Evolutionary conservation across 345 rosid species (phyloP).

Genomic region (Euclidium syriacum): DNA sequence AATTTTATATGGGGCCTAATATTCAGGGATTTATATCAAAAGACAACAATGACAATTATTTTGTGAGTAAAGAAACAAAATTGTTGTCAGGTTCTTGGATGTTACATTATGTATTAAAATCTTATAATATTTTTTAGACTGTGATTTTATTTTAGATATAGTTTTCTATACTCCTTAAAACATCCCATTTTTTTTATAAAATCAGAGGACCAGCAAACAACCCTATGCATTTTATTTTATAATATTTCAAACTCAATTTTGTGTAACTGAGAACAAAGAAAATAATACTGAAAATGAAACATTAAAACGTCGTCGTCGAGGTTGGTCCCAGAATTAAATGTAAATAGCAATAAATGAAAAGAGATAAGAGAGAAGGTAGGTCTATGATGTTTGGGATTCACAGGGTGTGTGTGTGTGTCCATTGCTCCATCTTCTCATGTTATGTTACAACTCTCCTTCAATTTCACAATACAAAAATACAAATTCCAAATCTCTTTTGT

Average conservation of each 20-base stretch:
- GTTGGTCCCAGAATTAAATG: conserved; percentile 24
- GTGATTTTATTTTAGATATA: not conserved
- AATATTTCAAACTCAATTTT: not conserved
- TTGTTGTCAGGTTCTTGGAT: conserved; percentile 1
- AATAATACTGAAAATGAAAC: not conserved
- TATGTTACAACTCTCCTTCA: not conserved
- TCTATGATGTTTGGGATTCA: conserved; percentile 26
- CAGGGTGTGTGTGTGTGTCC: conserved; percentile 21
- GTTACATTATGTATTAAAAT: no score
- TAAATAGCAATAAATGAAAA: conserved; percentile 21
- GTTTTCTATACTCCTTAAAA: not conserved
- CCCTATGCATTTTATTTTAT: not conserved
- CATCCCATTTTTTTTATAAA: not conserved
- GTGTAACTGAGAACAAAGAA: not conserved
- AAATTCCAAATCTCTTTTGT: conserved; percentile 13
- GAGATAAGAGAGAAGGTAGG: conserved; percentile 28
- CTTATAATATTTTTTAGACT: not conserved
- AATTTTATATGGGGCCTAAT: conserved; percentile 1
- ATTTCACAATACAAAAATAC: conserved; percentile 4
- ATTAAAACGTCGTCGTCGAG: conserved; percentile 20
- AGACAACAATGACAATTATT: not conserved
- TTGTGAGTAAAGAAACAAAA: conserved; percentile 8
- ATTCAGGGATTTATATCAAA: not conserved
- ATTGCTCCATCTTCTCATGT: conserved; percentile 17
- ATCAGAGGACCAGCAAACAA: not conserved